phyloP scores from a whole-genome alignment of 2,329 filamentous ascomycete genomes.

The Hymenoscyphus infarciens region DNA sequence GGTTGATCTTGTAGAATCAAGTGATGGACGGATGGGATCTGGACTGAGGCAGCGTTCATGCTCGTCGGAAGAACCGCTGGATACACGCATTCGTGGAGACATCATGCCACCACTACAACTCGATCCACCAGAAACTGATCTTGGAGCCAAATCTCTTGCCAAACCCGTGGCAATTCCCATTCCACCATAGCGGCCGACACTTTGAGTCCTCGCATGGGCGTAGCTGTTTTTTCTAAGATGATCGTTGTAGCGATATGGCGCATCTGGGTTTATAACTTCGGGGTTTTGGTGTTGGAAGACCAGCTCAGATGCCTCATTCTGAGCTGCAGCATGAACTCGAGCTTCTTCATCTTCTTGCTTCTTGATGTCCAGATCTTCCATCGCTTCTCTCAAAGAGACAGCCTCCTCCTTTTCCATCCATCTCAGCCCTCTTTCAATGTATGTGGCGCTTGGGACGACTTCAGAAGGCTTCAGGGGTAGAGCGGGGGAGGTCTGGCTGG shows the following conservation, averaged over 20 bases:
- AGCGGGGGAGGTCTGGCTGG: conserved; percentile 1
- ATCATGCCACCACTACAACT: conserved; percentile 35
- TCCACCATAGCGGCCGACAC: conserved; percentile 48
- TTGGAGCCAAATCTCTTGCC: conserved; percentile 29
- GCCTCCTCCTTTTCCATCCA: conserved; percentile 83
- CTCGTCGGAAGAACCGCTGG: conserved; percentile 30
- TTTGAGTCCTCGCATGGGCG: conserved; percentile 61
- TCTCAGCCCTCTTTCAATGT: conserved; percentile 69
- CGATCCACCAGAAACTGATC: conserved; percentile 35
- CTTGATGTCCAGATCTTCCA: conserved; percentile 67
- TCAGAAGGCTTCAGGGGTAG: conserved; percentile 53
- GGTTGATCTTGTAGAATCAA: conserved; percentile 23
- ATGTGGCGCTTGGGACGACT: conserved; percentile 62
- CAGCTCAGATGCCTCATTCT: conserved; percentile 73
- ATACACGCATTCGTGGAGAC: conserved; percentile 32
- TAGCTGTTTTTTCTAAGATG: conserved; percentile 71
- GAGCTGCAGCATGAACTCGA: conserved; percentile 65
- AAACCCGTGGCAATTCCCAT: conserved; percentile 40
- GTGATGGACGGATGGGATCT: conserved; percentile 23
- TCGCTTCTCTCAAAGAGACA: conserved; percentile 63
- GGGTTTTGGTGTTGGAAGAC: conserved; percentile 73
- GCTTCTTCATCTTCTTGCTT: conserved; percentile 52
- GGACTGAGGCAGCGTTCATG: conserved; percentile 20
- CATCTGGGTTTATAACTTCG: conserved; percentile 53
- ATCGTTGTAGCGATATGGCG: conserved; percentile 63